Evolutionary conservation across 495 filamentous ascomycete species (phyloP).

Genomic region (Hypoxylon perforatum): DNA sequence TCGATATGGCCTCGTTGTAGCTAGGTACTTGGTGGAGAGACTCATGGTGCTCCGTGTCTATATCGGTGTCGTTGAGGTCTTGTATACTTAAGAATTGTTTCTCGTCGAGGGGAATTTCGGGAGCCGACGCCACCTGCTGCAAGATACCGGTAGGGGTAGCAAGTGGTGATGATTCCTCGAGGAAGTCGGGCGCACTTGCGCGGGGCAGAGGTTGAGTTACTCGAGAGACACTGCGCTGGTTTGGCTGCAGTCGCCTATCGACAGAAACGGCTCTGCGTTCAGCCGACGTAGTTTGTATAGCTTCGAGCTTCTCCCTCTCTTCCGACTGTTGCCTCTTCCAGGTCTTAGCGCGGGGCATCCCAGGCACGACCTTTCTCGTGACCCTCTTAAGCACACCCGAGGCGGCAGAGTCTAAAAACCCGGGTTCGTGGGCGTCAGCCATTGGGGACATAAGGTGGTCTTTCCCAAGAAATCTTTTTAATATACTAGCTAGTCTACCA

Average conservation of each 20-base stretch:
- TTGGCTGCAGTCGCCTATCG: conserved; percentile 69
- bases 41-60: conserved; percentile 31
- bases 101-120: conserved; percentile 49
- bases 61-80: conserved; percentile 30
- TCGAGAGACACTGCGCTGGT: conserved; percentile 46
- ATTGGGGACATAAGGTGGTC: conserved; percentile 32
- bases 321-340: conserved; percentile 87
- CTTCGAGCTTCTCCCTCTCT: conserved; percentile 74
- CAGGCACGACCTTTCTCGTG: conserved; percentile 80
- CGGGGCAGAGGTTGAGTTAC: conserved; percentile 49
- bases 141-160: conserved; percentile 26
- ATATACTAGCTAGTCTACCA: conserved; percentile 42
- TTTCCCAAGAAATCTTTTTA: conserved; percentile 49
- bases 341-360: conserved; percentile 77
- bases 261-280: conserved; percentile 81
- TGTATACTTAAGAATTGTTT: conserved; percentile 41
- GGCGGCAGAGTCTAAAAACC: conserved; percentile 38
- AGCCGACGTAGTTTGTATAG: conserved; percentile 65
- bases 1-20: conserved; percentile 42
- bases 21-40: conserved; percentile 17
- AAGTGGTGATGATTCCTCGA: conserved; percentile 32
- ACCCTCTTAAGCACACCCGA: conserved; percentile 65
- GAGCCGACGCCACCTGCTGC: conserved; percentile 32
- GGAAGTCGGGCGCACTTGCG: conserved; percentile 58
- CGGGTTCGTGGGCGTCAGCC: conserved; percentile 37